Base-by-base conservation (phyloP, 352 stramenopile genomes). In the Elongisporangium anandrum region DNA sequence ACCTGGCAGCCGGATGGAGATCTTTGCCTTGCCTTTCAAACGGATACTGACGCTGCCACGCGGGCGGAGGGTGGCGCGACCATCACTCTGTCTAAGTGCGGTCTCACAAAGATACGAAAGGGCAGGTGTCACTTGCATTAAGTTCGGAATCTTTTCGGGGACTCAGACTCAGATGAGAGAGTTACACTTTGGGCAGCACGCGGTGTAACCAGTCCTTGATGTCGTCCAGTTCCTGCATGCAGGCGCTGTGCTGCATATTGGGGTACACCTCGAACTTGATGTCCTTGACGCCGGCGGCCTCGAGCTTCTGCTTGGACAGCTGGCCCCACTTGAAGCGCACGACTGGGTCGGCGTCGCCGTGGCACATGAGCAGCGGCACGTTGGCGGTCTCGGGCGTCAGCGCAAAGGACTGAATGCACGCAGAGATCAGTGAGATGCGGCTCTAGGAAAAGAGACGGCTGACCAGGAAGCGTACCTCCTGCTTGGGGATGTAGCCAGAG, bases 291-390 rank as follows among this genome's bases (percentile, higher is more conserved):
- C 77, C 77, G 0, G 58, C 55, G 2, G 55, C 38, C 70, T 85
- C 62, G 10, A 94, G 68, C 59, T 83, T 85, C 22, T 87, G 67
- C 61, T 77, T 77, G 16, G 85, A 85, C 64, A 74, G 65, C 34
- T 79, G 66, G 45, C 73, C 75, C 70, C 80, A 88, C n/a, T 83
- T 60, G 59, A 85, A 86, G 21, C 61, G 70, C 59, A 92, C 81
- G 13, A 90, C 76, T 0, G 65, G 70, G 56, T 94, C 84, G 17
- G 64, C 26, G 51, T 92, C 81, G 50, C 85, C 82, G 65, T 94
- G 85, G 55, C 82, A 92, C 69, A 94, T 87, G 48, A 91, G 76
- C 56, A 92, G 64, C 29, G 82, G 85, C 22, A 91, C 77, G n/a
- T 79, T 58, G 52, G 70, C 75, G 47, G 72, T 77, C 57, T 87